Base-by-base conservation (phyloP, 176 grass and related monocot species). In the Lolium rigidum region DNA sequence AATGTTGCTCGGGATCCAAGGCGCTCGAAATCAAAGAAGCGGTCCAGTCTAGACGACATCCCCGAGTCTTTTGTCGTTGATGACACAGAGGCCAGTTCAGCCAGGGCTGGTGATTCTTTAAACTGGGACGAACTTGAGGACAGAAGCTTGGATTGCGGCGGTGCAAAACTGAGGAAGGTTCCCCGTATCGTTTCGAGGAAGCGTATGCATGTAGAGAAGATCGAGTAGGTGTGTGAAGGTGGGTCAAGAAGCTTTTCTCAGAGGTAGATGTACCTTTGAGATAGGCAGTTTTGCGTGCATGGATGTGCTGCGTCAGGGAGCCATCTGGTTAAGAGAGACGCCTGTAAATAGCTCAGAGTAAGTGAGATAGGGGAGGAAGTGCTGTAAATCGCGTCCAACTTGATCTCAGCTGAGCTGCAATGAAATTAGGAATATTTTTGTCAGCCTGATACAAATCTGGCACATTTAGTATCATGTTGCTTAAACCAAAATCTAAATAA, bases 331-430 rank as follows among this genome's bases (percentile, higher is more conserved):
- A 11, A 71, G 55, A 55, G 10, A 46, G 12, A 1, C 70, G 56
- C 70, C 18, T 85, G 88, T 82, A 83, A 71, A 56, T 90, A 78
- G n/a, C 79, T 73, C 43, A 79, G 52, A 76, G 28, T 55, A 56
- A 47, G 72, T 16, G 83, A 58, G 67, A 43, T 74, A 5, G 17
- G 28, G 82, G 41, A 51, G 17, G 56, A 17, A 68, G 28, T 46
- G 47, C 14, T 74, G 65, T 54, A 82, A 41, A 69, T 68, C 16
- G 2, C 13, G 7, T 74, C 22, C 39, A 18, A 9, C 41, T 63
- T 13, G 38, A 3, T 20, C 28, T 48, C 73, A 14, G 55, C 4
- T 66, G 61, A 56, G 48, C 58, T 65, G 85, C 78, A 65, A 65
- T 65, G 62, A 65, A 69, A 56, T 16, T 31, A 70, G 5, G n/a